A percentile compares a stretch with the other conserved stretches of the same genome.
Conservation (phyloP, 495 filamentous ascomycete species). For the Terfezia boudieri region DNA sequence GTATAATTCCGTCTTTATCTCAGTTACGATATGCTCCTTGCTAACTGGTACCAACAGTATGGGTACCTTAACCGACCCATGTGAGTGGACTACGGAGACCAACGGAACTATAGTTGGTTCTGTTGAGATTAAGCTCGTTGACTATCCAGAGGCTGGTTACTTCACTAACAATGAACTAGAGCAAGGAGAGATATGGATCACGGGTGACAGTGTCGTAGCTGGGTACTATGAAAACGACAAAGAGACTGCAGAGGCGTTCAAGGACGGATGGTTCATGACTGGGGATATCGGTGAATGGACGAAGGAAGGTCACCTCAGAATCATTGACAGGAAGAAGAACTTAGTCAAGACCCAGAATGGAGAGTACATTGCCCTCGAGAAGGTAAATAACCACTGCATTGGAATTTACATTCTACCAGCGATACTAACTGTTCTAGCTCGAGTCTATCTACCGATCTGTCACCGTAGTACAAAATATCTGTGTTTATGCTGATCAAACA, state of each 20-base stretch:
- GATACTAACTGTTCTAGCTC: conserved; percentile 26
- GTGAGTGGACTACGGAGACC: conserved; percentile 65
- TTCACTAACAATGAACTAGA: conserved; percentile 59
- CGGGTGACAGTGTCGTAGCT: conserved; percentile 47
- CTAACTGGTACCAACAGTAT: conserved; percentile 25
- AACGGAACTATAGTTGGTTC: conserved; percentile 64
- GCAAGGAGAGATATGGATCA: conserved; percentile 87
- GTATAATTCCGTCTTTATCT: neutral
- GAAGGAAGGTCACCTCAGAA: conserved; percentile 51
- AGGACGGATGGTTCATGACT: conserved; percentile 88
- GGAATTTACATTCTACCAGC: neutral
- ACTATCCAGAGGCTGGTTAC: conserved; percentile 88
- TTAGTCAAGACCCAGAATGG: conserved; percentile 86
- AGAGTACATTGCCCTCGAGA: conserved; percentile 97
- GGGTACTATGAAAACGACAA: conserved; percentile 65
- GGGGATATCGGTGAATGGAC: conserved; percentile 90
- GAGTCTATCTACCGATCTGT: conserved; percentile 82
- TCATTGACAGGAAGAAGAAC: conserved; percentile 98
- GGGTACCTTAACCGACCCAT: conserved; percentile 74
- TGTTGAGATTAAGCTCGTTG: conserved; percentile 83
- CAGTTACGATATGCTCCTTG: conserved; percentile 1
- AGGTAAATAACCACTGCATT: conserved; percentile 22
- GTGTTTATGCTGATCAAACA: conserved; percentile 63
- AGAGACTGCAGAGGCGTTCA: conserved; percentile 53
- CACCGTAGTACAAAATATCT: conserved; percentile 78